phyloP scores from a whole-genome alignment of 202 grass and related monocot genomes.

The Carex arenaria region DNA sequence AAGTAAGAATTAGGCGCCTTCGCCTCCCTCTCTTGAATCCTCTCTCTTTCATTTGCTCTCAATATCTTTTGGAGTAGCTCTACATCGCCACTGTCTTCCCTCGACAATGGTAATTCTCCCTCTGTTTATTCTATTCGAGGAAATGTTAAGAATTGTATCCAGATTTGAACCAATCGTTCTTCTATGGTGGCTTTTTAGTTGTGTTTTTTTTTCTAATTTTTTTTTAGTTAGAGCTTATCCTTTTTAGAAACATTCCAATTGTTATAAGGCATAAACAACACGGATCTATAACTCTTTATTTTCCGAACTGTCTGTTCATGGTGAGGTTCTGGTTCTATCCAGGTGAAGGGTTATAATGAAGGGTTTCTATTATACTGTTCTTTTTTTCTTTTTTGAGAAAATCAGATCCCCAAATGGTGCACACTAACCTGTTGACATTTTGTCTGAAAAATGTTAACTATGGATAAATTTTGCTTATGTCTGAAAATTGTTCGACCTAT shows the following conservation, averaged over 20 bases:
- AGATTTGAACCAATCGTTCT: neutral
- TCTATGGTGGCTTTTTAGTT: neutral
- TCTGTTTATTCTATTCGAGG: neutral
- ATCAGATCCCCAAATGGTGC: neutral
- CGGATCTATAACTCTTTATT: neutral
- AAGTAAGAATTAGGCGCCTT: neutral
- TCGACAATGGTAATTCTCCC: constrained; percentile 7
- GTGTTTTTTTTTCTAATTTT: neutral
- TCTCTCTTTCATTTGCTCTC: neutral
- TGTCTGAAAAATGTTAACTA: neutral
- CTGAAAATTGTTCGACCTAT: no score
- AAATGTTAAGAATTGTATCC: neutral
- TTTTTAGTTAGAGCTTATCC: neutral
- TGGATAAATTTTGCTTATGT: neutral
- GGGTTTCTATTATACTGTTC: neutral
- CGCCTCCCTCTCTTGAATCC: neutral
- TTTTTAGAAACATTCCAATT: neutral
- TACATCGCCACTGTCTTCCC: neutral
- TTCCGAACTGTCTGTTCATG: neutral
- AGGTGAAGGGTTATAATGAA: neutral
- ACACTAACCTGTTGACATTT: neutral
- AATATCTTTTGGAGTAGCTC: neutral
- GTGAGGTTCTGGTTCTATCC: neutral
- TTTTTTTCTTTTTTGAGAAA: no score
- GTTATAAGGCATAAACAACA: neutral